These are phyloP conservation scores for Fusarium virguliforme DNA, from an alignment of 2,329 filamentous ascomycete genomes.

Conservation along the genomic window DNA sequence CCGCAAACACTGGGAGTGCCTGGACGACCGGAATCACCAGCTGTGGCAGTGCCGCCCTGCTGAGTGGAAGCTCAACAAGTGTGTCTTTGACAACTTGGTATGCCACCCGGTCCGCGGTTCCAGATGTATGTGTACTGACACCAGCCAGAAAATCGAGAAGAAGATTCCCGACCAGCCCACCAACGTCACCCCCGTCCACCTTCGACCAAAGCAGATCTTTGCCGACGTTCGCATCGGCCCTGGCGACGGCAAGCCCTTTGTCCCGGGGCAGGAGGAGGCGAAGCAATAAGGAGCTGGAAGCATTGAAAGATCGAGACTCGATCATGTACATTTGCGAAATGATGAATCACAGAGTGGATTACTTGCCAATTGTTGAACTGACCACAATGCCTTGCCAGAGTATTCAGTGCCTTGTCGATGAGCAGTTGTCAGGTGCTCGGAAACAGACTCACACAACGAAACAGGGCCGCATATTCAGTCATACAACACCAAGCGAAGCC, in stretches of 20 bases:
- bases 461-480: constrained; percentile 1
- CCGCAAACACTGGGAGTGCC: constrained; percentile 92
- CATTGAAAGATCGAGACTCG: constrained; percentile 40
- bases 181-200: constrained; percentile 80
- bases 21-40: constrained; percentile 98
- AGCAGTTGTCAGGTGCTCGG: neutral
- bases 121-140: constrained; percentile 24
- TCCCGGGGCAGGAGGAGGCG: constrained; percentile 55
- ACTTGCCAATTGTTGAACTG: constrained; percentile 38
- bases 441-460: constrained; percentile 4
- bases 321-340: constrained; percentile 54
- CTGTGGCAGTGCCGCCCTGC: constrained; percentile 93
- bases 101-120: constrained; percentile 51
- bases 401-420: neutral
- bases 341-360: constrained; percentile 52
- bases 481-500: constrained; percentile 8
- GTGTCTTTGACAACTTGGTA: constrained; percentile 96
- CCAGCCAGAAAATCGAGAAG: constrained; percentile 82
- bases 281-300: constrained; percentile 54
- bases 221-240: constrained; percentile 67
- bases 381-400: constrained; percentile 15
- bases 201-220: constrained; percentile 76
- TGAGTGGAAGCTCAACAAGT: constrained; percentile 94
- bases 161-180: constrained; percentile 81
- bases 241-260: constrained; percentile 62